phyloP scores from a whole-genome alignment of 2,329 filamentous ascomycete genomes.

The Cercospora sojina region DNA sequence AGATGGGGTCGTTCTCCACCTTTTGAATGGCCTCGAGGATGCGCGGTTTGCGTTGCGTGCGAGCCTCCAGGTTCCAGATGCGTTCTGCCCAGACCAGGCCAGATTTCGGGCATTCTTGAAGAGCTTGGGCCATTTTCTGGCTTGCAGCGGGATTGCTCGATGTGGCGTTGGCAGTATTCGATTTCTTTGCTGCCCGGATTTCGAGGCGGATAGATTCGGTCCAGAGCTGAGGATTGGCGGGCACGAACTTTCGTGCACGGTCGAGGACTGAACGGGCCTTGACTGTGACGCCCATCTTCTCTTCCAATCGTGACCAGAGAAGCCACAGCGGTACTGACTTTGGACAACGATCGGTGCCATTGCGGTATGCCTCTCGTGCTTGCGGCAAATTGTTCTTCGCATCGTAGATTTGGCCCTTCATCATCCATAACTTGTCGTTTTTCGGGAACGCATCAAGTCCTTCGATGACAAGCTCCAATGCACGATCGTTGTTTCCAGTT shows the following conservation, averaged over 20 bases:
- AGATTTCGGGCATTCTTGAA: slow-evolving; percentile 85
- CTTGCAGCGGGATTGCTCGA: slow-evolving; percentile 65
- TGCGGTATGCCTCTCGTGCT: slow-evolving; percentile 84
- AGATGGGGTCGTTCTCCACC: slow-evolving; percentile 83
- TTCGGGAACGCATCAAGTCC: slow-evolving; percentile 83
- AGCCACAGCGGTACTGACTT: slow-evolving; percentile 86
- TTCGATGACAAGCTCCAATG: slow-evolving; percentile 82
- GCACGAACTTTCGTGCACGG: slow-evolving; percentile 80
- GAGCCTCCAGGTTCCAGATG: slow-evolving; percentile 89
- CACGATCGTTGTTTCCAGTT: slow-evolving; percentile 72
- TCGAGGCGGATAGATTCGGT: slow-evolving; percentile 93
- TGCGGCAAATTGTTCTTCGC: slow-evolving; percentile 73
- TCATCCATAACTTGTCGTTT: slow-evolving; percentile 91
- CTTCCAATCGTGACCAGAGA: slow-evolving; percentile 83
- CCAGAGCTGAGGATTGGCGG: slow-evolving; percentile 82
- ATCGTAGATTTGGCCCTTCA: slow-evolving; percentile 98
- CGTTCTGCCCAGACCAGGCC: slow-evolving; percentile 90
- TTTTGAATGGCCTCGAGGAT: slow-evolving; percentile 95
- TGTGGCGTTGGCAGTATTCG: neutral
- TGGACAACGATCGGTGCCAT: slow-evolving; percentile 83
- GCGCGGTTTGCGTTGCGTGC: slow-evolving; percentile 88
- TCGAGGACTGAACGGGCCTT: slow-evolving; percentile 94
- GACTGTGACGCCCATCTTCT: slow-evolving; percentile 76
- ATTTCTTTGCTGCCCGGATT: slow-evolving; percentile 75
- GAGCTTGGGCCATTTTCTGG: slow-evolving; percentile 86